Base-by-base conservation (phyloP, 2,329 filamentous ascomycete genomes). In the Aureobasidium sp. region DNA sequence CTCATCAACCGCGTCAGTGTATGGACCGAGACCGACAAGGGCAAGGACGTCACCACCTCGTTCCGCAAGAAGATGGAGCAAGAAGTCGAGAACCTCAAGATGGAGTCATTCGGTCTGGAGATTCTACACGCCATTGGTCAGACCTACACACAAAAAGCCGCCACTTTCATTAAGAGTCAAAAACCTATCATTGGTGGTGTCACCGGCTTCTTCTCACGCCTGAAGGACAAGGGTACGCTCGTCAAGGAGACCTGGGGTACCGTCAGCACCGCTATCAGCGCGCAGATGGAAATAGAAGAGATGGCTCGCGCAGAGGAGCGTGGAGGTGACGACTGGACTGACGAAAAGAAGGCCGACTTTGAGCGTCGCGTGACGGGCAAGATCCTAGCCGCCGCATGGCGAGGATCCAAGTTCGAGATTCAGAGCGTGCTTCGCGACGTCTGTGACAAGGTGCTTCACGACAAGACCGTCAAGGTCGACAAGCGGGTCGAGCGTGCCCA, bases 191-290 rank as follows among this genome's bases (percentile, higher is more conserved):
- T 74, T 39, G 72, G 72, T 63, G 94, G 94, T 61, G 94, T 99
- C 65, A 89, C 89, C 52, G 94, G 94, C 59, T 97, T 99, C 82
- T 95, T 97, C 76, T 90, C 86, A 62, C 85, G 91, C 60, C 83
- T 99, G 69, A 95, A 94, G 78, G 94, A 99, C 75, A 97, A 97
- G 84, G 93, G 93, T 64, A 94, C 88, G 2, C 83, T 97, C 65
- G 91, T 96, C 70, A 97, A 97, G 81, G 94, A 99, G 72, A 97
- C 94, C 1, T 99, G 94, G 94, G 93, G 90, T 72, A 99, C 94
- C 33, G 97, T 99, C 72, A 91, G 87, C 66, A 95, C 90, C 57
- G 94, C 94, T 42, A 96, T 99, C 67, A 92, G 97, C 72, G 94
- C 94, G 29, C 94, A 99, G 78, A 88, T 96, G 79, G 96, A 92